Evolutionary conservation across 192 early-diverging fungal genomes (phyloP), one percentile per base, ranked within the genome.

Genomic region (Chytriomyces sp.): DNA sequence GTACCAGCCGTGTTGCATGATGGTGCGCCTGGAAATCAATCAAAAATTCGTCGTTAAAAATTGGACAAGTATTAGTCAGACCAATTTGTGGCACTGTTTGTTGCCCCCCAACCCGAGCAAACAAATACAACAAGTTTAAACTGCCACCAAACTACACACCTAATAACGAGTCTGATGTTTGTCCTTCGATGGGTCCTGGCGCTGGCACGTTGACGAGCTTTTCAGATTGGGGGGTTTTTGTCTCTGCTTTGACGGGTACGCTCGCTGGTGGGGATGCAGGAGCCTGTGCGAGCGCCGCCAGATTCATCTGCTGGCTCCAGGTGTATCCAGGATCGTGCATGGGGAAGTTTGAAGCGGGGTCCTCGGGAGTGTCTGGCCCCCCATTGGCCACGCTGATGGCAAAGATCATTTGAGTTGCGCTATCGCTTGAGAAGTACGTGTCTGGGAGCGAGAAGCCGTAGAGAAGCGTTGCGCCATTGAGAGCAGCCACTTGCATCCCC

Each of bases 381-480:
- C 35, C 35, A 62, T n/a, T 45, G 28, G n/a, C 20, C 13, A 60
- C 23, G 20, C 23, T 23, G 3, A 57, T 57, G 53, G 71, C 71
- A 16, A 60, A 63, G 61, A 73, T 61, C 71, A 73, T 28, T 20
- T n/a, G 71, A 62, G 71, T 73, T 9, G 59, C 20, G 43, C 11
- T 23, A 7, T n/a, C 9, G 11, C 26, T 11, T 26, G n/a, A 23
- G 26, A 73, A 62, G 62, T 78, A 69, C 69, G 68, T 20, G 9
- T 16, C 77, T 7, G 67, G 67, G n/a, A 69, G 16, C 10, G 28
- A 7, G 53, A 78, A 72, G 11, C 61, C 35, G 45, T 49, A 45
- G 13, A 6, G 23, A 45, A 72, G 59, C 48, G 13, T 13, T 5
- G 46, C 68, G 24, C 48, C 50, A 44, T 68, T 16, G n/a, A 78